Evolutionary conservation across 2,329 filamentous ascomycete genomes (phyloP), one percentile per base, ranked within the genome.

Genomic region (Aspergillus aculeatus): DNA sequence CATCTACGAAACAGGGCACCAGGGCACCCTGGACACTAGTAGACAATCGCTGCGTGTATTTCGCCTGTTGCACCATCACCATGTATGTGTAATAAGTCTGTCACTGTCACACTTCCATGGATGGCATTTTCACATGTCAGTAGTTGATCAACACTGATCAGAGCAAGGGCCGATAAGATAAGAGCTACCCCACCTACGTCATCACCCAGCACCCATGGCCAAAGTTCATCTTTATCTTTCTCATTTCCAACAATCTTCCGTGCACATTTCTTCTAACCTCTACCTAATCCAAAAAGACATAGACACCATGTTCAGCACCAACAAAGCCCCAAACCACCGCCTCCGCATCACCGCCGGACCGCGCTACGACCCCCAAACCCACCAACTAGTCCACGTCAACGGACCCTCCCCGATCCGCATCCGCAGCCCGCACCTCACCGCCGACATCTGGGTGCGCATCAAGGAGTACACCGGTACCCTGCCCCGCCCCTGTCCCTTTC

Each of bases 261-360:
- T 9, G 11, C 4, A 5, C 7, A 32, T 32, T 2, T 32, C 19
- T 31, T 35, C 38, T 44, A 12, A 21, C 23, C 23, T 32, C 21
- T 11, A 11, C 19, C 23, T 26, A 49, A 24, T 21, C 5, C 23
- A 23, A 2, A 5, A 23, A 14, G 12, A 5, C 47, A 14, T 1
- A 14, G 2, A 5, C 16, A 19, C 12, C 9, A 54, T 54, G 52
- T 54, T 54, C 41, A 32, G 41, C 52, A 48, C 19, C 31, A 59
- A 47, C 2, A 29, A 55, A 54, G 35, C 62, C 41, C 38, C 60
- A 4, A 66, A 69, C 44, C 96, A 95, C 75, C 83, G 91, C 54
- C 83, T 98, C 62, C 86, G 85, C 66, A 88, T 97, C 57, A 96
- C 92, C 0, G 91, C 91, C 1, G 94, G 94, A 2, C 82, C 90